These are phyloP conservation scores for Cucumis melo DNA, from an alignment of 306 rosid species.

Conservation along the genomic window DNA sequence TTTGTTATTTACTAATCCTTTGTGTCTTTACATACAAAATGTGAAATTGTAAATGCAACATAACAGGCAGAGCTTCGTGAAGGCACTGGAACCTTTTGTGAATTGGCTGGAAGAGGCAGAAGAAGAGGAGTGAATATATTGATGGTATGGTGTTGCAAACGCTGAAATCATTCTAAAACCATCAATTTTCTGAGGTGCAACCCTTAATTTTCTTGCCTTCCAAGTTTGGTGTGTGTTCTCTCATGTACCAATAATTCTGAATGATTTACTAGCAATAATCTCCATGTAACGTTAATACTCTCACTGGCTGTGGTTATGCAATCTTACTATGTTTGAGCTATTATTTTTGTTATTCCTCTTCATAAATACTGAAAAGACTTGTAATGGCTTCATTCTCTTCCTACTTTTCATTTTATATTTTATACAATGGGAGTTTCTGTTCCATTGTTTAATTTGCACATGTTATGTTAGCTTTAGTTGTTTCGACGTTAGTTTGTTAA, in stretches of 20 bases:
- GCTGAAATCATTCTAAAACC: background rate
- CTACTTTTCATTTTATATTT: background rate
- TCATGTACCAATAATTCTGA: background rate
- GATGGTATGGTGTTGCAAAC: background rate
- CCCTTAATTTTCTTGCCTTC: background rate
- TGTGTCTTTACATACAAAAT: background rate
- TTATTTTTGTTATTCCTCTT: background rate
- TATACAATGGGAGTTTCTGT: background rate
- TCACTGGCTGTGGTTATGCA: background rate
- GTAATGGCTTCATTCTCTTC: background rate
- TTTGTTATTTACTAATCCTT: background rate
- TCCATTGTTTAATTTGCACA: background rate
- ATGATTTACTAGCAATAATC: background rate
- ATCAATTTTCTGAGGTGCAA: background rate
- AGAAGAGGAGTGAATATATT: conserved; percentile 53
- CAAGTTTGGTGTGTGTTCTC: background rate
- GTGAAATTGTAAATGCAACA: conserved; percentile 16
- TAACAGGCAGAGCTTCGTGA: conserved; percentile 92
- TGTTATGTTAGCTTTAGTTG: no score
- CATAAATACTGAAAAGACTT: background rate
- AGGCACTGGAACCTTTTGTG: conserved; percentile 90
- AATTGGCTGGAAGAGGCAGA: conserved; percentile 99
- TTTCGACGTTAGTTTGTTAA: no score
- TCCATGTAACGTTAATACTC: background rate
- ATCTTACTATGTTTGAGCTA: background rate